Evolutionary conservation across 768 basidiomycete species (phyloP), one percentile per base, ranked within the genome.

Genomic region (Mrakia frigida): DNA sequence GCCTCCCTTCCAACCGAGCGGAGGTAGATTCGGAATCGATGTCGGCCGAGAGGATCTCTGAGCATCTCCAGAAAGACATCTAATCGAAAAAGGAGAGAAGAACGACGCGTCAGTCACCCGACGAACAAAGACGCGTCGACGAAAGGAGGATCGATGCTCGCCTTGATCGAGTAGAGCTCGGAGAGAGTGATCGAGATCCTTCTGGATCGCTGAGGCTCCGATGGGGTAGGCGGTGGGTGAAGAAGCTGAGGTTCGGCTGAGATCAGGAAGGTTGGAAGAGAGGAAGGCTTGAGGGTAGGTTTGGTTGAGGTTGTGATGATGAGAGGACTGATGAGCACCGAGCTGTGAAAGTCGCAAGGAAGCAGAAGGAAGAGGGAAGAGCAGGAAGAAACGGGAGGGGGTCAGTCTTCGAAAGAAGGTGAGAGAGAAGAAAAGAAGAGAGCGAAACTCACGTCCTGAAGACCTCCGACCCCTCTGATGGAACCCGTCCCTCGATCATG

Each of bases 51-150:
- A 13, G 65, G 43, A 67, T 75, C 50, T n/a, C 69, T 50, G 16
- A 75, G 67, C 74, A 75, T 56, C 56, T 75, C 67, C 28, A 25
- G 21, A 31, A 70, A 75, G 16, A 75, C 74, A 25, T 75, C 74
- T 35, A 37, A 18, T 2, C 18, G 46, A 43, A 43, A 43, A 1
- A 43, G 43, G 43, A 50, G n/a, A 50, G 46, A 4, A 2, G 18
- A 21, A 18, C 46, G 18, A 50, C 16, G 16, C 18, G 6, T 50
- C 46, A 50, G 46, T 21, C 11, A 50, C 18, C 16, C 16, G 2
- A 21, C 9, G 46, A 50, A 50, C 46, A 6, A 50, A 21, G 46
- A 50, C 46, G 43, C 18, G 46, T 50, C 46, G 46, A 50, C n/a
- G 46, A 14, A 41, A 18, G 21, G 46, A 14, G 11, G 16, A 16